Conservation (phyloP, 1,284 basidiomycete genomes). For the Athelia psychrophila region DNA sequence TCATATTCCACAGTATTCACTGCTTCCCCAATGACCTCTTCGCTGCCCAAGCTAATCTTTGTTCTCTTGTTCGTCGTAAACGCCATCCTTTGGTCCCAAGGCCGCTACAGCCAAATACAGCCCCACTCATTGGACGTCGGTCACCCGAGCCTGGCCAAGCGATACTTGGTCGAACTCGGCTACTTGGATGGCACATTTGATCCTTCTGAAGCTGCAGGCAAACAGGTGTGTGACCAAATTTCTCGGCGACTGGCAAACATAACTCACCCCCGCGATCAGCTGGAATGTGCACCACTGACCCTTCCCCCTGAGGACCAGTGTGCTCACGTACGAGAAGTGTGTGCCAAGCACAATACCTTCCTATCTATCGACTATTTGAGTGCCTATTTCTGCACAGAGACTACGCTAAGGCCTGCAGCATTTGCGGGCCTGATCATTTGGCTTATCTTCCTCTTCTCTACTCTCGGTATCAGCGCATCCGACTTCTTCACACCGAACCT, state of each 20-base stretch:
- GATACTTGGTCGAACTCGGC: background rate
- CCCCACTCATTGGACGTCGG: constrained; percentile 13
- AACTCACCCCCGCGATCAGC: constrained; percentile 4
- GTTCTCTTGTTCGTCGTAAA: constrained; percentile 48
- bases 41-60: constrained; percentile 46
- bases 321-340: constrained; percentile 51
- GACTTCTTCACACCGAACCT: constrained; percentile 97
- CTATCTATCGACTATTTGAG: constrained; percentile 69
- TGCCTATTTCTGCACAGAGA: constrained; percentile 64
- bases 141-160: constrained; percentile 10
- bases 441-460: constrained; percentile 84
- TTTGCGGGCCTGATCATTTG: constrained; percentile 69
- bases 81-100: constrained; percentile 63
- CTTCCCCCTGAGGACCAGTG: constrained; percentile 61
- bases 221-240: constrained; percentile 17
- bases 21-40: constrained; percentile 31
- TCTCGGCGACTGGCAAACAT: background rate
- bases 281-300: constrained; percentile 59
- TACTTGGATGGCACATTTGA: background rate
- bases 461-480: constrained; percentile 88
- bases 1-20: background rate
- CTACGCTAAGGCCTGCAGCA: constrained; percentile 48
- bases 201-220: background rate
- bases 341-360: constrained; percentile 57
- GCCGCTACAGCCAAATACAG: constrained; percentile 45